Evolutionary conservation across 2,329 filamentous ascomycete species (phyloP), one percentile per base, ranked within the genome.

Genomic region (Aspergillus intermedius): DNA sequence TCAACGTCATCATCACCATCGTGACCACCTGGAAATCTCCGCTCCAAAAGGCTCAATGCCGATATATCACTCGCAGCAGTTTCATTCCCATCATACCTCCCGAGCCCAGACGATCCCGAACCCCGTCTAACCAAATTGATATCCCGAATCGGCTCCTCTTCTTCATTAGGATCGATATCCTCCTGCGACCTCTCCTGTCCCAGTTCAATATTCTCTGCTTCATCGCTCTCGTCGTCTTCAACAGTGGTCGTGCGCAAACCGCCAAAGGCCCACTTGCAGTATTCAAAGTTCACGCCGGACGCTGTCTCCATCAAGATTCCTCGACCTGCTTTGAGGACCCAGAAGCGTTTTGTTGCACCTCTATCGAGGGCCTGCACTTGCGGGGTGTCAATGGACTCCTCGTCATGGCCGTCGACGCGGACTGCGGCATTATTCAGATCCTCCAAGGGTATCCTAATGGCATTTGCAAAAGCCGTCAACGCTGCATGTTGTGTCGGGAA

Each of bases 221-320:
- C 62, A 52, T 71, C 58, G 19, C 60, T 60, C 15, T 68, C 65
- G 6, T 58, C 54, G 23, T 64, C 62, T 23, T 70, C 63, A 32
- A 62, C 63, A 37, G 76, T 57, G 1, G 68, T 64, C 10, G 73
- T 69, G 5, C 76, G 76, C n/a, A 78, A 62, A 0, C 82, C 82
- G 28, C 82, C 81, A 64, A 83, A 85, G 3, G 80, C 79, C 28
- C 74, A 73, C 58, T 83, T 81, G 17, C 82, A 76, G 52, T 76
- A 76, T 13, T 72, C 68, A 62, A 78, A 83, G 39, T 77, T 77
- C 42, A 85, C 70, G 2, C 73, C 75, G 52, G 76, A 75, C 0
- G 73, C 75, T 17, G 77, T 76, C 55, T 78, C 78, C 69, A 82
- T 74, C 42, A 86, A 60, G 2, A 86, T 56, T 1, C 81, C 79